phyloP scores from a whole-genome alignment of 2,329 filamentous ascomycete genomes.

The Myrmaecium sp. region DNA sequence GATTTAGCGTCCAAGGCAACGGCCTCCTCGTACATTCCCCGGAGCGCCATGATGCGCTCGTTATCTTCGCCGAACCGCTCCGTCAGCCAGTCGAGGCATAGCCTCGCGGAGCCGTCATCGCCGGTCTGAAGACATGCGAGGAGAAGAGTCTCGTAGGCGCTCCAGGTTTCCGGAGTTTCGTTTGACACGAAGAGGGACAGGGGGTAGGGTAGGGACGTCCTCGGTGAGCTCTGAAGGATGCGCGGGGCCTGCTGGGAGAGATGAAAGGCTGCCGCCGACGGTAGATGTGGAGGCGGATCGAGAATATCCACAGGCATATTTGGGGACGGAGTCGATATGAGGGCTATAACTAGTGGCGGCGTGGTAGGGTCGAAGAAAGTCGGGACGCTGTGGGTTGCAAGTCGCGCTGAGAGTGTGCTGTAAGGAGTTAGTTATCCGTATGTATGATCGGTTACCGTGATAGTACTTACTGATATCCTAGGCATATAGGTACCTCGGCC shows the following conservation, averaged over 20 bases:
- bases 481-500: too few relatives aligned
- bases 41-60: conserved; percentile 70
- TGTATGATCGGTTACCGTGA: too few relatives aligned
- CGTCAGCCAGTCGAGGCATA: conserved; percentile 58
- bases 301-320: conserved; percentile 19
- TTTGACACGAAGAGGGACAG: conserved; percentile 32
- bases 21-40: conserved; percentile 73
- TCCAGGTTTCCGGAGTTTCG: conserved; percentile 71
- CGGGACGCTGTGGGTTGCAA: too few relatives aligned
- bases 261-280: conserved; percentile 23
- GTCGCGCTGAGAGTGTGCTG: too few relatives aligned
- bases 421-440: too few relatives aligned
- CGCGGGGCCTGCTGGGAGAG: conserved; percentile 31
- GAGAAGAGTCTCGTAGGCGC: conserved; percentile 71
- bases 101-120: conserved; percentile 60
- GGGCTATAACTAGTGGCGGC: too few relatives aligned
- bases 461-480: too few relatives aligned
- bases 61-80: conserved; percentile 69
- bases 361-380: too few relatives aligned
- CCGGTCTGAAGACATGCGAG: conserved; percentile 69
- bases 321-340: too few relatives aligned
- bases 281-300: conserved; percentile 21
- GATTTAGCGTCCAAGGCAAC: conserved; percentile 48
- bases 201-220: conserved; percentile 29
- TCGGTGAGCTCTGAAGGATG: conserved; percentile 20